Evolutionary conservation across 306 rosid species (phyloP).

Genomic region (Pyrus bretschneideri): DNA sequence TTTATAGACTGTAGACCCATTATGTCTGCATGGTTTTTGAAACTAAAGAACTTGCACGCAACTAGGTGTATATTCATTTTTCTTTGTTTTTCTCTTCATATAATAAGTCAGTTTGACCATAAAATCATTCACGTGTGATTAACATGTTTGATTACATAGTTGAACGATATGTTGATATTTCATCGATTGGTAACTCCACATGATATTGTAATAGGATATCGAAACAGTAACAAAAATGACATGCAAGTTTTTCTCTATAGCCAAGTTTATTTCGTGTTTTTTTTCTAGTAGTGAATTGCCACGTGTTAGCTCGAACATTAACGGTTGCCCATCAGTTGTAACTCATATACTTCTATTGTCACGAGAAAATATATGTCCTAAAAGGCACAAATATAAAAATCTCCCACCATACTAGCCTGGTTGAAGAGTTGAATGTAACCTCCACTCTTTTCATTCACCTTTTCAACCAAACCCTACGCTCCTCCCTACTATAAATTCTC

Average conservation of each 20-base stretch:
- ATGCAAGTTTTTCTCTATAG: too few species aligned
- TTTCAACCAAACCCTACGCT: constrained; percentile 6
- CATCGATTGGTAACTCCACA: neutral
- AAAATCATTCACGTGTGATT: neutral
- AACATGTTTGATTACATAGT: too few species aligned
- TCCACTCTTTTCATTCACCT: neutral
- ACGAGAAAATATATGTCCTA: neutral
- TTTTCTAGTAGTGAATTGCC: too few species aligned
- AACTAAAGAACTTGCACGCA: neutral
- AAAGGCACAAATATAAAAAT: neutral
- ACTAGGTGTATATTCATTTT: too few species aligned
- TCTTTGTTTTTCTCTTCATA: too few species aligned
- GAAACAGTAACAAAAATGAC: too few species aligned
- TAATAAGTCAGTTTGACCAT: too few species aligned
- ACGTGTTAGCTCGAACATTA: too few species aligned
- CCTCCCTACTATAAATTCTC: neutral
- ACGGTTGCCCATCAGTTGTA: neutral
- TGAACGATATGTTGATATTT: too few species aligned
- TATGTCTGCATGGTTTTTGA: neutral
- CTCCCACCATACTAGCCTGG: neutral
- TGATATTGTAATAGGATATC: too few species aligned
- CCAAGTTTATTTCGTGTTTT: too few species aligned
- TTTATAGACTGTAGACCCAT: neutral
- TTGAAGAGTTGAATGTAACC: neutral
- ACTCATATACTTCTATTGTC: neutral